Percentiles rank a stretch among this genome's conserved stretches.
Evolutionary conservation across 768 basidiomycete species (phyloP).

Genomic region (Saitozyma podzolica): DNA sequence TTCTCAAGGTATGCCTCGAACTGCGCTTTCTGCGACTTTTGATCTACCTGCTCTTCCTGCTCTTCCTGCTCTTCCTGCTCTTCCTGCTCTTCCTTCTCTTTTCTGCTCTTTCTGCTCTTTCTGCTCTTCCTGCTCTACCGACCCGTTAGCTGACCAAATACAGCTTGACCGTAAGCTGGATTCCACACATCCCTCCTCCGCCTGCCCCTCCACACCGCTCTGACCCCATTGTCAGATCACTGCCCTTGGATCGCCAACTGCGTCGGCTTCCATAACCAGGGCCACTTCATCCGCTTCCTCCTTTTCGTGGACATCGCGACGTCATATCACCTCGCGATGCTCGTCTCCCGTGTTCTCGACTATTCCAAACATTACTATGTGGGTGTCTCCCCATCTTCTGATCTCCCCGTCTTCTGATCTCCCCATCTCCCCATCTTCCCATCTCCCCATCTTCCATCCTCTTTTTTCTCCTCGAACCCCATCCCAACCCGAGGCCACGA

Average conservation of each 20-base stretch:
- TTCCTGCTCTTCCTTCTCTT: not conserved
- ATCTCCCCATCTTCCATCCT: not conserved
- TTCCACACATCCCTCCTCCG: not conserved
- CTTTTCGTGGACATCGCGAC: conserved; percentile 91
- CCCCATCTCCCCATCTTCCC: not conserved
- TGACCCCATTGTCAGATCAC: conserved; percentile 31
- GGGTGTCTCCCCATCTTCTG: not conserved
- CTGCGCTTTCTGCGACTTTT: not conserved
- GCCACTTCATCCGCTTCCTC: conserved; percentile 75
- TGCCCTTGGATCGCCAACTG: conserved; percentile 53
- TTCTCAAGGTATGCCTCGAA: conserved; percentile 25
- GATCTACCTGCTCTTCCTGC: too few relatives aligned
- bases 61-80: too few relatives aligned
- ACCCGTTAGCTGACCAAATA: not conserved
- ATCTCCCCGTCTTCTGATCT: not conserved
- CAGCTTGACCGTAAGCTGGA: conserved; percentile 25
- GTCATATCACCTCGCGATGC: conserved; percentile 79
- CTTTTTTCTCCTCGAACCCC: not conserved
- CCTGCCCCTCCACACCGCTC: not conserved
- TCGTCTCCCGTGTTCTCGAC: conserved; percentile 63
- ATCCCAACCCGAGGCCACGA: too few relatives aligned
- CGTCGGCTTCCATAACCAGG: conserved; percentile 88
- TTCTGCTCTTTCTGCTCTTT: too few relatives aligned
- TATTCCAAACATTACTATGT: conserved; percentile 20
- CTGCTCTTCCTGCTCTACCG: not conserved